Evolutionary conservation across 768 basidiomycete genomes (phyloP).

Genomic region (Phaeotremella skinneri): DNA sequence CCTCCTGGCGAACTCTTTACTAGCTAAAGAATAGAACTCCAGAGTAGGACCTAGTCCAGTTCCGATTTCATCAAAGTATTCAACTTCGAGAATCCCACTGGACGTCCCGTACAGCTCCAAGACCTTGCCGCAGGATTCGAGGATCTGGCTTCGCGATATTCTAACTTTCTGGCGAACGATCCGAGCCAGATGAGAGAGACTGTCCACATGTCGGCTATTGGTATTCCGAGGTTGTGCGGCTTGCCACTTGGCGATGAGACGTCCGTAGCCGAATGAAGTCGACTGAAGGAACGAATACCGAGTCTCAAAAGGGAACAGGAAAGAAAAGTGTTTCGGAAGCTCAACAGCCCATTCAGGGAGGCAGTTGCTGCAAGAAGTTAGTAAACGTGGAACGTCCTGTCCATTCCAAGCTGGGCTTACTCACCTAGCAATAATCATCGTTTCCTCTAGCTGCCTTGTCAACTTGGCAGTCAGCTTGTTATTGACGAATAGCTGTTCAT

Average conservation of each 20-base stretch:
- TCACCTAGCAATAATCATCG: conserved; percentile 97
- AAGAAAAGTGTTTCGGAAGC: conserved; percentile 92
- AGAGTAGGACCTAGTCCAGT: conserved; percentile 95
- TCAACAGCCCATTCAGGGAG: conserved; percentile 96
- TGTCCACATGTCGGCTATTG: conserved; percentile 79
- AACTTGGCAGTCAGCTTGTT: conserved; percentile 97
- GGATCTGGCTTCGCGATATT: conserved; percentile 87
- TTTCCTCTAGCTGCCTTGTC: conserved; percentile 94
- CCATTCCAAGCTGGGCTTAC: conserved; percentile 23
- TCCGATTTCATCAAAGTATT: conserved; percentile 98
- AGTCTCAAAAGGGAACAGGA: conserved; percentile 97
- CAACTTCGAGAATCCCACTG: conserved; percentile 89
- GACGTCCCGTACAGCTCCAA: conserved; percentile 89
- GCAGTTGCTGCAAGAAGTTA: conserved; percentile 65
- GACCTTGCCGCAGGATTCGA: conserved; percentile 94
- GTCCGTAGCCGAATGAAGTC: conserved; percentile 94
- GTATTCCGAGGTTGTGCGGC: conserved; percentile 72
- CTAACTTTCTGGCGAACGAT: conserved; percentile 94
- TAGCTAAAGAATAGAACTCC: conserved; percentile 97
- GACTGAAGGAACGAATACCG: conserved; percentile 96
- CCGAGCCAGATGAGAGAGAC: conserved; percentile 86
- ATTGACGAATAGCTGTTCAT: conserved; percentile 87
- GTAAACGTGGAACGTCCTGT: conserved; percentile 8
- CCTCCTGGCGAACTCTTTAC: conserved; percentile 86
- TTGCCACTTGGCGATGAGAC: conserved; percentile 92